phyloP scores from a whole-genome alignment of 2,329 filamentous ascomycete species.

The Pseudocercospora fijiensis region DNA sequence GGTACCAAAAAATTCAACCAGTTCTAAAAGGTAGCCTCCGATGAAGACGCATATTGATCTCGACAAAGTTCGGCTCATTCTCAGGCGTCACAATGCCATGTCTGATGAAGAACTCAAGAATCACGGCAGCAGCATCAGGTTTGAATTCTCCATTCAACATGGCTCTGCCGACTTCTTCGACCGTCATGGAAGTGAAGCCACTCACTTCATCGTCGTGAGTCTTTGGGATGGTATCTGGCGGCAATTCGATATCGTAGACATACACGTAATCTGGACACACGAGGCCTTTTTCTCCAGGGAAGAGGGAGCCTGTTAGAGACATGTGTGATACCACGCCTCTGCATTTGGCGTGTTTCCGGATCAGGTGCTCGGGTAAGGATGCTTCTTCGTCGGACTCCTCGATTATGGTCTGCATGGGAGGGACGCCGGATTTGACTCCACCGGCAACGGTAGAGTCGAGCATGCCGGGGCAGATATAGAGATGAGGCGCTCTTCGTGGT shows the following conservation, averaged over 20 bases:
- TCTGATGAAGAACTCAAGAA: conserved; percentile 85
- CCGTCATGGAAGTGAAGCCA: conserved; percentile 71
- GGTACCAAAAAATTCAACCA: too few species aligned
- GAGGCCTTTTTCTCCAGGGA: conserved; percentile 75
- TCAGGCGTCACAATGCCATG: conserved; percentile 74
- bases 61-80: conserved; percentile 73
- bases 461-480: conserved; percentile 83
- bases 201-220: conserved; percentile 88
- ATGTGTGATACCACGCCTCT: conserved; percentile 77
- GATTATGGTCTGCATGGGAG: conserved; percentile 75
- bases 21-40: conserved; percentile 70
- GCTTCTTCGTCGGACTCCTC: conserved; percentile 90
- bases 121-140: conserved; percentile 81
- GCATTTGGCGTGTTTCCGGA: conserved; percentile 58
- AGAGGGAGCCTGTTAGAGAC: conserved; percentile 69
- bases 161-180: conserved; percentile 69
- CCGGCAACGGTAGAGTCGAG: conserved; percentile 91
- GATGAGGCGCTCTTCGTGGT: conserved; percentile 68
- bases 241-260: conserved; percentile 81
- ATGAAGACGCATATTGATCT: conserved; percentile 73
- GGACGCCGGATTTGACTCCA: conserved; percentile 77
- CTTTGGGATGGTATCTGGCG: conserved; percentile 63
- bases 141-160: conserved; percentile 77
- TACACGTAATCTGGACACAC: conserved; percentile 89
- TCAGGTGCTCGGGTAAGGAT: conserved; percentile 66